phyloP scores from a whole-genome alignment of 257 asterid genomes.

The Vinca minor region DNA sequence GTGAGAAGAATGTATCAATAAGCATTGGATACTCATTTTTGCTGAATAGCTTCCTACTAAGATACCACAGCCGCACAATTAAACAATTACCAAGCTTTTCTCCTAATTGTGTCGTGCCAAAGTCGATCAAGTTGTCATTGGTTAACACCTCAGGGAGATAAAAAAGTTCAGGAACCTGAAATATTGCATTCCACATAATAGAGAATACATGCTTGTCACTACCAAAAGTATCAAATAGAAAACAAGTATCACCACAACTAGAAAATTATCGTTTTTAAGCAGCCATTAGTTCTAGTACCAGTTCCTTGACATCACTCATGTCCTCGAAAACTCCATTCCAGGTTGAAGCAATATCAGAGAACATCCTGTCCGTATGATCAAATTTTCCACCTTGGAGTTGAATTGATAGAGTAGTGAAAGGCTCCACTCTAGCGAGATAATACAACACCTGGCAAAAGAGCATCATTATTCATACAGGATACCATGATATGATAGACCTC shows the following conservation, averaged over 20 bases:
- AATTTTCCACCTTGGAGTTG: slow-evolving; percentile 98
- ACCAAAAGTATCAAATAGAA: slow-evolving; percentile 1
- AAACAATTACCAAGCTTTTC: slow-evolving; percentile 64
- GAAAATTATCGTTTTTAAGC: neutral
- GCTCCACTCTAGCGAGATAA: slow-evolving; percentile 87
- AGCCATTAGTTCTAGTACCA: slow-evolving; percentile 41
- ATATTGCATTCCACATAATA: slow-evolving; percentile 10
- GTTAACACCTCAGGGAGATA: slow-evolving; percentile 79
- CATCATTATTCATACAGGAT: slow-evolving; percentile 15
- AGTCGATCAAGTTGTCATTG: slow-evolving; percentile 70
- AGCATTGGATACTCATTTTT: neutral
- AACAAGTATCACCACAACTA: neutral
- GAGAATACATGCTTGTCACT: neutral
- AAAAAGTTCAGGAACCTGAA: slow-evolving; percentile 88
- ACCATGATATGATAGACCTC: slow-evolving; percentile 9
- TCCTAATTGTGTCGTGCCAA: slow-evolving; percentile 84
- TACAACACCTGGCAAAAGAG: slow-evolving; percentile 71
- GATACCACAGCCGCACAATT: neutral
- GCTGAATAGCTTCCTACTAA: neutral
- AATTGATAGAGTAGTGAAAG: slow-evolving; percentile 91
- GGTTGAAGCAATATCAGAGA: slow-evolving; percentile 80
- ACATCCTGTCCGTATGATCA: slow-evolving; percentile 99
- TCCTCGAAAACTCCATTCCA: slow-evolving; percentile 98
- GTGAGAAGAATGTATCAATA: neutral
- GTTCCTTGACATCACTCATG: slow-evolving; percentile 95